These are phyloP conservation scores for Trypanosoma congolense DNA, from an alignment of 208 protist species.

Conservation along the genomic window DNA sequence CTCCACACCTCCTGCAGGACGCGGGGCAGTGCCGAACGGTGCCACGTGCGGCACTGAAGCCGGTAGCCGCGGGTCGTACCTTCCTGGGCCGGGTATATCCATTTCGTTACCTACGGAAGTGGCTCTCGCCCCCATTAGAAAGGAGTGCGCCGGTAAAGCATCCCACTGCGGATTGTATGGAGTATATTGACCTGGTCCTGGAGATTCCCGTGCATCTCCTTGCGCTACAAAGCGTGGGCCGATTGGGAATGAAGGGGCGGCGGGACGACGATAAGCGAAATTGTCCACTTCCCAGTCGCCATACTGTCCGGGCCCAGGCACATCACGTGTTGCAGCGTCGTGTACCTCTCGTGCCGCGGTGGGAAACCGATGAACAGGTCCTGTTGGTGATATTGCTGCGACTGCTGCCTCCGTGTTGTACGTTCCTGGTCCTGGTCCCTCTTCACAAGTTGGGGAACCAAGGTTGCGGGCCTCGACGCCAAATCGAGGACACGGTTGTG, in stretches of 20 bases:
- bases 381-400: not conserved
- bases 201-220: slow-evolving; percentile 2
- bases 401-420: slow-evolving; percentile 9
- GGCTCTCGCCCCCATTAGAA: slow-evolving; percentile 7
- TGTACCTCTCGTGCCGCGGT: slow-evolving; percentile 20
- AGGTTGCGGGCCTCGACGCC: slow-evolving; percentile 10
- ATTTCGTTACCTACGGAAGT: not conserved
- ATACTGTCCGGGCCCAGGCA: slow-evolving; percentile 32
- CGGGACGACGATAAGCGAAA: not conserved
- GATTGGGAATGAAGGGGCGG: slow-evolving; percentile 14
- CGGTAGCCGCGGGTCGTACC: slow-evolving; percentile 13
- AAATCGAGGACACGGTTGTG: slow-evolving; percentile 11
- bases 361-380: slow-evolving; percentile 23
- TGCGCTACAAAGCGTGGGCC: slow-evolving; percentile 10
- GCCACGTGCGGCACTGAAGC: not conserved
- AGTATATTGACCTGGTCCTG: slow-evolving; percentile 24
- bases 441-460: slow-evolving; percentile 5
- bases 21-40: slow-evolving; percentile 13
- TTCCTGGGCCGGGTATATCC: slow-evolving; percentile 19
- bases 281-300: not conserved
- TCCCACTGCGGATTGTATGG: slow-evolving; percentile 21
- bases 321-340: not conserved
- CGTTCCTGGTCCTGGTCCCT: slow-evolving; percentile 25
- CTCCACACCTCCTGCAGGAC: not conserved
- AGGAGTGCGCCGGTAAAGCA: slow-evolving; percentile 20